phyloP scores from a whole-genome alignment of 1,284 basidiomycete genomes.

The Malassezia vespertilionis region DNA sequence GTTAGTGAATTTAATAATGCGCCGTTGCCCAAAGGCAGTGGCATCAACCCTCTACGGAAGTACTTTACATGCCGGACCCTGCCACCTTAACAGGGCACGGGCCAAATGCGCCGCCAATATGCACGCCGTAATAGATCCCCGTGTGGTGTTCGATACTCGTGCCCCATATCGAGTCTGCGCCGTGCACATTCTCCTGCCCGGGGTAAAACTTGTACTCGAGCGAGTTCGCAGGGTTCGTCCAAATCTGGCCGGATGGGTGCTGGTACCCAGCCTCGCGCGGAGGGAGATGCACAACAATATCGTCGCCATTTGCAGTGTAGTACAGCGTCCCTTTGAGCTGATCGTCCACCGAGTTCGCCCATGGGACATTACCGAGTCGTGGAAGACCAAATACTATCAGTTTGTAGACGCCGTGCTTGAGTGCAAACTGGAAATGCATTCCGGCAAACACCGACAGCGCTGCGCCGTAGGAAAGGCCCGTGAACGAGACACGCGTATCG shows the following conservation, averaged over 20 bases:
- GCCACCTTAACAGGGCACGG: conserved; percentile 2
- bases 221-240: conserved; percentile 18
- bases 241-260: conserved; percentile 18
- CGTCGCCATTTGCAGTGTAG: conserved; percentile 17
- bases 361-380: conserved; percentile 16
- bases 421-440: conserved; percentile 12
- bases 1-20: no score
- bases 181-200: conserved; percentile 19
- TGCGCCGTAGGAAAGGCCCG: conserved; percentile 16
- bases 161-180: conserved; percentile 5
- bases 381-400: conserved; percentile 13
- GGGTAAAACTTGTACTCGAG: conserved; percentile 11
- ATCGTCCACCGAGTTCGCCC: conserved; percentile 17
- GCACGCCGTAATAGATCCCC: conserved; percentile 13
- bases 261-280: conserved; percentile 18
- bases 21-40: no score
- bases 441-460: background rate
- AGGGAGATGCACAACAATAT: conserved; percentile 12
- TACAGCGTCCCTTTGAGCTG: background rate
- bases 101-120: background rate
- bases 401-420: conserved; percentile 16
- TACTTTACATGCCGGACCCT: no score
- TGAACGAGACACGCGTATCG: conserved; percentile 12
- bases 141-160: conserved; percentile 14
- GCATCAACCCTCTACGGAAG: no score